Conservation (phyloP, 176 grass and related monocot species). For the Poa pratensis region DNA sequence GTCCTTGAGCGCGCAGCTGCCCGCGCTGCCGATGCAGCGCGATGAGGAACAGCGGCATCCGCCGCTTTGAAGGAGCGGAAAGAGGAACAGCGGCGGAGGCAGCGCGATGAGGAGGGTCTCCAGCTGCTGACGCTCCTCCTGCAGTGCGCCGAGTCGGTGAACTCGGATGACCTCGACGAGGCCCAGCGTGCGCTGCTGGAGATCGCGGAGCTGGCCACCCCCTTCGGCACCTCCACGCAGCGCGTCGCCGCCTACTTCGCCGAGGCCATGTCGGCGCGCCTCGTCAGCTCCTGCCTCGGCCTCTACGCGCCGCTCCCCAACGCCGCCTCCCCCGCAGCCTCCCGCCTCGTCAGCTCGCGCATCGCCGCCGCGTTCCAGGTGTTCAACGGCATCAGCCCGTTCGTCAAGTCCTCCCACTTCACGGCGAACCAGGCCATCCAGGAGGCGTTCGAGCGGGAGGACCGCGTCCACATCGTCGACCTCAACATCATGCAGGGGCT, state of each 20-base stretch:
- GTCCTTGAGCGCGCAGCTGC: conserved; percentile 12
- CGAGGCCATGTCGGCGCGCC: conserved; percentile 91
- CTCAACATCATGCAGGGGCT: conserved; percentile 99
- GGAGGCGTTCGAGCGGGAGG: conserved; percentile 97
- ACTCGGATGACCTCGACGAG: conserved; percentile 74
- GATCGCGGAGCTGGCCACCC: conserved; percentile 82
- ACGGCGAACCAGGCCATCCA: conserved; percentile 98
- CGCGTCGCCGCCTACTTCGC: conserved; percentile 97
- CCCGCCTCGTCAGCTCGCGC: conserved; percentile 44
- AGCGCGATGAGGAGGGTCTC: conserved; percentile 82
- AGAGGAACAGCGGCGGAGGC: conserved; percentile 62
- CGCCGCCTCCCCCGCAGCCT: conserved; percentile 37
- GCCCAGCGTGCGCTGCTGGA: conserved; percentile 69
- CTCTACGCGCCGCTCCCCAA: too few species aligned
- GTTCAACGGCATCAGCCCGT: conserved; percentile 96
- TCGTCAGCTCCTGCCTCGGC: conserved; percentile 87
- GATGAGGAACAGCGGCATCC: conserved; percentile 37
- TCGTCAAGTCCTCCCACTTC: conserved; percentile 98
- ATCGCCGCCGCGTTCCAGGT: conserved; percentile 88
- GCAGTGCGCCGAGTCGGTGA: conserved; percentile 77
- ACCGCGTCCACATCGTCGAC: conserved; percentile 95
- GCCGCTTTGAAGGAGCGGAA: conserved; percentile 61
- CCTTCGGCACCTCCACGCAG: conserved; percentile 77
- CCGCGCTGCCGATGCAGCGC: conserved; percentile 48
- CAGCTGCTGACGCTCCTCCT: conserved; percentile 80